These are phyloP conservation scores for Plasmodium vinckei DNA, from an alignment of 169 alveolate species.

Conservation along the genomic window DNA sequence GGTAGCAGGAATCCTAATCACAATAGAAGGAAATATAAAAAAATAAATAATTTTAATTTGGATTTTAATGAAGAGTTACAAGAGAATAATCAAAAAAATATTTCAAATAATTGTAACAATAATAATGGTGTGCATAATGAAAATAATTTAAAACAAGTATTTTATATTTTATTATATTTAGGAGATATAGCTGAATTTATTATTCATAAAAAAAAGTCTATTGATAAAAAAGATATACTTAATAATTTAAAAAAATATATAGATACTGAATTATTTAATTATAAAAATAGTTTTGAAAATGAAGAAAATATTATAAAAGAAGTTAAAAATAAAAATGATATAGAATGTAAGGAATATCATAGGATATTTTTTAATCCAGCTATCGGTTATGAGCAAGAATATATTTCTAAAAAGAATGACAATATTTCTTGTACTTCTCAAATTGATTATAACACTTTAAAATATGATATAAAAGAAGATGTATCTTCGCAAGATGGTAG, in stretches of 20 bases:
- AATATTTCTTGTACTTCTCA: background rate
- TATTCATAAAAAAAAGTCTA: slow-evolving; percentile 1
- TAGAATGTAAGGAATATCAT: slow-evolving; percentile 21
- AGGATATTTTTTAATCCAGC: slow-evolving; percentile 8
- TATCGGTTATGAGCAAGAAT: slow-evolving; percentile 13
- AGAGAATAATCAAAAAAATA: slow-evolving; percentile 13
- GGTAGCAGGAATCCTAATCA: too few species aligned
- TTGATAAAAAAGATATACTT: slow-evolving; percentile 10
- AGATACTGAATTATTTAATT: slow-evolving; percentile 27
- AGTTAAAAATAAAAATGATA: slow-evolving; percentile 37
- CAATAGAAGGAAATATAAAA: slow-evolving; percentile 4
- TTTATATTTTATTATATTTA: slow-evolving; percentile 20
- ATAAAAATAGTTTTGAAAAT: background rate
- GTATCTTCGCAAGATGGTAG: background rate
- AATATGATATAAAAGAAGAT: background rate
- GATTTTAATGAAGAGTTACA: slow-evolving; percentile 37
- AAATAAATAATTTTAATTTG: slow-evolving; percentile 31
- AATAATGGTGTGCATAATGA: slow-evolving; percentile 3
- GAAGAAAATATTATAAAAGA: slow-evolving; percentile 26
- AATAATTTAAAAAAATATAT: slow-evolving; percentile 13
- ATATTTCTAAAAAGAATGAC: background rate
- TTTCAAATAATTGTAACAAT: slow-evolving; percentile 17
- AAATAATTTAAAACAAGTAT: slow-evolving; percentile 10
- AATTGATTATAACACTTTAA: background rate
- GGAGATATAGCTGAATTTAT: slow-evolving; percentile 45